Conservation (phyloP, 768 basidiomycete species). For the Pholiota molesta region DNA sequence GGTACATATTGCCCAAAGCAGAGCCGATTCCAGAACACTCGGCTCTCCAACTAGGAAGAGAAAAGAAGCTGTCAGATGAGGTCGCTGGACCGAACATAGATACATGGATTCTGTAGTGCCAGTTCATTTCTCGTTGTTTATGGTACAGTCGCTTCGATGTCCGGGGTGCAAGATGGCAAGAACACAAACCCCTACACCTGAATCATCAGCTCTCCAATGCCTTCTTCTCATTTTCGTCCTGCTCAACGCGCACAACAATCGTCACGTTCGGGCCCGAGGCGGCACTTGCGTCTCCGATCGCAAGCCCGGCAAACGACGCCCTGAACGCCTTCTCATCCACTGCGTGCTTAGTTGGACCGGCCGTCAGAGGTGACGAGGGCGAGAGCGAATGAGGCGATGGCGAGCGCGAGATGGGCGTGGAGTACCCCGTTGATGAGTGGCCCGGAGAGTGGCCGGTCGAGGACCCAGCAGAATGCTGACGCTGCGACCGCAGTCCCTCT, state of each 20-base stretch:
- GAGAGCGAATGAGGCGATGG: constrained; percentile 43
- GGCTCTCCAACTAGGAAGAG: background rate
- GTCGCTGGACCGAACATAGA: background rate
- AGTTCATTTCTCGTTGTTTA: background rate
- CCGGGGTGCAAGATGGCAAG: background rate
- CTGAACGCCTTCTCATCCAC: constrained; percentile 14
- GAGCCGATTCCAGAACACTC: background rate
- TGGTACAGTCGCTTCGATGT: background rate
- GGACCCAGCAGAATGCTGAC: constrained; percentile 23
- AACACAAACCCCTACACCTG: background rate
- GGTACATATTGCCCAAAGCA: background rate
- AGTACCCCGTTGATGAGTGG: constrained; percentile 60
- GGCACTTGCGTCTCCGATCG: constrained; percentile 1
- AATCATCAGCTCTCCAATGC: constrained; percentile 1
- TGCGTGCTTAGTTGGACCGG: constrained; percentile 27
- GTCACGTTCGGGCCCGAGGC: background rate
- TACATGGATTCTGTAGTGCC: background rate
- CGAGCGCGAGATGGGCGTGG: constrained; percentile 53
- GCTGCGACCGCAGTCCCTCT: constrained; percentile 13
- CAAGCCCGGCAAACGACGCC: constrained; percentile 21
- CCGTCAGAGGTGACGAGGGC: constrained; percentile 31
- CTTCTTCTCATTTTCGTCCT: background rate
- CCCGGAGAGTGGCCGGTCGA: constrained; percentile 59
- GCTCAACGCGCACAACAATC: constrained; percentile 2
- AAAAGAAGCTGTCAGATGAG: background rate